Conservation (phyloP, 2,329 filamentous ascomycete genomes). For the Ceratocystis ficicola region DNA sequence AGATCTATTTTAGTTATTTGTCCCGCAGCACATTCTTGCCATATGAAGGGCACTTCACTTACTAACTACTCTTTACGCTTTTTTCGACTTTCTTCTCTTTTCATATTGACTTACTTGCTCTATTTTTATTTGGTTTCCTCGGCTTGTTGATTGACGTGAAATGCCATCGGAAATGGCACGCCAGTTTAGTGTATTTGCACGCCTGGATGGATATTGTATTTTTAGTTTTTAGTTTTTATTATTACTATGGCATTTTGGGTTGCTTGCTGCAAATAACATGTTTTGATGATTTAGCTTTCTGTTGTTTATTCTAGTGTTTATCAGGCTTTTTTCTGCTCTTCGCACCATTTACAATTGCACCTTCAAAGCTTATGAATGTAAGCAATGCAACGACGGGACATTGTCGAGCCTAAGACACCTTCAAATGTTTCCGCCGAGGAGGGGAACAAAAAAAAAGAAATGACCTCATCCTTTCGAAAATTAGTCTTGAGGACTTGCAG, state of each 20-base stretch:
- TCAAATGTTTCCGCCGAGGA: no score
- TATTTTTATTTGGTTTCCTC: not conserved
- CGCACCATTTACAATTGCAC: no score
- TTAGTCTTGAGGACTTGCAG: no score
- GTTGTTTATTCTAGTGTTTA: no score
- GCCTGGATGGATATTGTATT: slow-evolving; percentile 5
- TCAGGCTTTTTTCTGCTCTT: no score
- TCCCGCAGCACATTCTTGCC: not conserved
- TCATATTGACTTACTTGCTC: not conserved
- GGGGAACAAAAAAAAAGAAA: no score
- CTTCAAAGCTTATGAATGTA: no score
- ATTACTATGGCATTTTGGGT: not conserved
- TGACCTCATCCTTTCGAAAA: no score
- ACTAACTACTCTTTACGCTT: not conserved
- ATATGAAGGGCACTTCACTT: not conserved
- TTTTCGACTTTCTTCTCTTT: not conserved
- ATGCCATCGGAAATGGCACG: not conserved
- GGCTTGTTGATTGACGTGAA: not conserved
- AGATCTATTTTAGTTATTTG: not conserved
- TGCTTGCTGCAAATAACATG: not conserved
- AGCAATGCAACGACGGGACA: no score
- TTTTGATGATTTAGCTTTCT: no score
- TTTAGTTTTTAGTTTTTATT: not conserved
- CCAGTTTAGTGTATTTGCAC: not conserved
- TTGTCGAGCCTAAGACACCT: no score